Evolutionary conservation across 148 eudicot genomes (phyloP), one percentile per base, ranked within the genome.

Genomic region (Amaranthus cruentus): DNA sequence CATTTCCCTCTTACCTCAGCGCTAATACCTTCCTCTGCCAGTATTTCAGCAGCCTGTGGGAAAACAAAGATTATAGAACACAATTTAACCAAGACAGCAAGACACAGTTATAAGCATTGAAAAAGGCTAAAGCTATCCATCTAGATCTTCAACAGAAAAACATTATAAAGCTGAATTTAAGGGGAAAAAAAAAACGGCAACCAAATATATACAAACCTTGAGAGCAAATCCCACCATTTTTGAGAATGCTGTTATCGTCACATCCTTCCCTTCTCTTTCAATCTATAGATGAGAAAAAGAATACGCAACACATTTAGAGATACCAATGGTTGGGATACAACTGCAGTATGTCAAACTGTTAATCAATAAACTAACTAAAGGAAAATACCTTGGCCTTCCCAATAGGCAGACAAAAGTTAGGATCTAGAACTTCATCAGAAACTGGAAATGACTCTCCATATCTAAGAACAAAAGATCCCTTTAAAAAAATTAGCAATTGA

Each of bases 401-500:
- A 73, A 92, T 89, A 2, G 97, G 97, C 54, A 89, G 84, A 71
- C 81, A 75, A 63, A 92, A 92, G 74, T 88, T 92, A 72, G 97
- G 82, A 83, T 92, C 92, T 54, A 89, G 83, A 54, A 78, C 92
- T 81, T 92, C 95, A n/a, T 75, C 88, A 47, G 97, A 88, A 73
- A 91, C 81, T 47, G 95, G 97, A 82, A 92, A 91, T 9, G 90
- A 84, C 77, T 89, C 92, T 57, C 97, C 97, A 80, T 92, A 91
- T 58, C 97, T 91, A 77, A 78, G 15, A 47, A 77, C 28, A 59
- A 14, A 50, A 9, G 47, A 62, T 46, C n/a, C 44, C 21, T 49
- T 66, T 3, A 49, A 6, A 15, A 47, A 3, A 49, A 49, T 5
- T 15, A 47, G 3, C 44, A 42, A 60, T 3, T 14, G 47, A 64